phyloP scores from a whole-genome alignment of 1,284 basidiomycete genomes.

The Ganoderma lingzhi region DNA sequence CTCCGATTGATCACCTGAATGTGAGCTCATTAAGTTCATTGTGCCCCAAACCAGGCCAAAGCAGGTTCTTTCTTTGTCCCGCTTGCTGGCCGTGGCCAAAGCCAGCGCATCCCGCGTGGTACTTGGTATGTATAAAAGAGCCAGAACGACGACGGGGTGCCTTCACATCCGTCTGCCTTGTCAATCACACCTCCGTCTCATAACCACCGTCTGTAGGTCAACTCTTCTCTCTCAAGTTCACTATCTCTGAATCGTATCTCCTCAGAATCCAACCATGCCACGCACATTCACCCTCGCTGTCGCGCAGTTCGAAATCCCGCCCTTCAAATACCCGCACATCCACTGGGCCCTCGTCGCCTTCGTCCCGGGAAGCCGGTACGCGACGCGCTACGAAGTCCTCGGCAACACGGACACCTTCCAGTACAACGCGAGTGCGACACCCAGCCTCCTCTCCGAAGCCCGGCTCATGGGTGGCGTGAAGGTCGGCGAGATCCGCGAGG shows the following conservation, averaged over 20 bases:
- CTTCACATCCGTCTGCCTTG: background rate
- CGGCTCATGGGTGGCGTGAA: background rate
- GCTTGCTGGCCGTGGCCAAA: background rate
- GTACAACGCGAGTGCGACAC: background rate
- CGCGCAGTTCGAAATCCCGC: background rate
- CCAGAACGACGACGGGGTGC: background rate
- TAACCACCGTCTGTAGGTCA: background rate
- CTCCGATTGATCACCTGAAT: background rate
- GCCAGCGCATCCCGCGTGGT: background rate
- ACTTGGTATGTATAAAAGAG: background rate
- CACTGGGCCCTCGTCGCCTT: conserved; percentile 7
- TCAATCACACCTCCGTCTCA: background rate
- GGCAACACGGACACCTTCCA: background rate
- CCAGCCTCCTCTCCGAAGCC: background rate
- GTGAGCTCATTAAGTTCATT: background rate
- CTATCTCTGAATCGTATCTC: background rate
- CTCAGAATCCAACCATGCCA: background rate
- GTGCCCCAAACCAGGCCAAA: background rate
- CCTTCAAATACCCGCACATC: conserved; percentile 1
- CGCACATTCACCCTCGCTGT: background rate
- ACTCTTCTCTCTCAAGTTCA: background rate
- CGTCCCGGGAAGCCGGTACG: background rate
- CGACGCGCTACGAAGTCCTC: background rate
- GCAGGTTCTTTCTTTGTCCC: background rate
- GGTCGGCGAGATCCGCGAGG: conserved; percentile 9